phyloP scores from a whole-genome alignment of 75 land plant species.

The Sequoia sempervirens region DNA sequence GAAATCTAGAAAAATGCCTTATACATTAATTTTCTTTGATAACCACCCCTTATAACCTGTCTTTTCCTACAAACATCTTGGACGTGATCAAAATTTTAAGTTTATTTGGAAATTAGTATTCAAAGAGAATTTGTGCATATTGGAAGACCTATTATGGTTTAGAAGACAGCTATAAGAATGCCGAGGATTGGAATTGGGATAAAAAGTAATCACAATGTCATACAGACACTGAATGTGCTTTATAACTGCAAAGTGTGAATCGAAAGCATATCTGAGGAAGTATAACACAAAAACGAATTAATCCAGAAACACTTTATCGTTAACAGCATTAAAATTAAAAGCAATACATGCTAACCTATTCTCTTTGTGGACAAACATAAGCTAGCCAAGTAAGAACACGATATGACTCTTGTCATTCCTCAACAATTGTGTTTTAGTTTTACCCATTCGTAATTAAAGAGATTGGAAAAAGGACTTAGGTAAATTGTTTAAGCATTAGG shows the following conservation, averaged over 20 bases:
- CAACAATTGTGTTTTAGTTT: not conserved
- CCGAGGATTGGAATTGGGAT: not conserved
- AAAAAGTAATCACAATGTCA: not conserved
- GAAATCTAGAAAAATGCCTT: too few relatives aligned
- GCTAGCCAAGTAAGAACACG: not conserved
- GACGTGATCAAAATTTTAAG: not conserved
- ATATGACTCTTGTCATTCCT: not conserved
- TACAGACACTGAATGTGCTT: not conserved
- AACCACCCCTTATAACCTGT: not conserved
- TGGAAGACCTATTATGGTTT: not conserved
- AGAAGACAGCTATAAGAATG: not conserved
- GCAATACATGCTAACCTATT: not conserved
- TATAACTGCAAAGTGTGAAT: not conserved
- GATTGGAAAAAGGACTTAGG: not conserved
- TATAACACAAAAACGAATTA: not conserved
- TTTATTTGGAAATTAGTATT: not conserved
- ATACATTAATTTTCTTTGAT: too few relatives aligned
- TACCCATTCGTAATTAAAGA: not conserved
- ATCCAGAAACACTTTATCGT: not conserved
- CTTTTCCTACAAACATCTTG: not conserved
- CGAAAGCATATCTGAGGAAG: not conserved
- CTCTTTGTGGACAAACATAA: not conserved
- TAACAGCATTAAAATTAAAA: not conserved
- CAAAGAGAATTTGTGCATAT: too few relatives aligned
- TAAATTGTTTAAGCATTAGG: not conserved